A percentile compares a stretch with the other conserved stretches of the same genome.
These are phyloP conservation scores for Cicer yamashitae DNA, from an alignment of 306 rosid genomes.

Conservation along the genomic window DNA sequence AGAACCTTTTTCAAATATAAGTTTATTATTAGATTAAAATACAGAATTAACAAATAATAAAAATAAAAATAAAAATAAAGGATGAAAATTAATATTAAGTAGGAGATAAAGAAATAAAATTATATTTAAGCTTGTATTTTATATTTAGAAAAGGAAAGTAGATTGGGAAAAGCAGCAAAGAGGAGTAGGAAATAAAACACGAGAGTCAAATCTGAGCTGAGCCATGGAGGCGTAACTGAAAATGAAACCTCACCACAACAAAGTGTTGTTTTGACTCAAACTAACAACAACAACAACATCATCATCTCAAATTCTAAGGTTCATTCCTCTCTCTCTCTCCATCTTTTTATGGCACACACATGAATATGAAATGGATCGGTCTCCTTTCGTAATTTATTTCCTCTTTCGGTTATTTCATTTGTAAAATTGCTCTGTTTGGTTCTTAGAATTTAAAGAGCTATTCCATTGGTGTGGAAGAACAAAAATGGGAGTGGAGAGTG, in stretches of 20 bases:
- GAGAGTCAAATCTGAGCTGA: slow-evolving; percentile 6
- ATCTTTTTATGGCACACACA: neutral
- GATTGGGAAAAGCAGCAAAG: neutral
- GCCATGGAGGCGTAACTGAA: neutral
- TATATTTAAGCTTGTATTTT: too few relatives aligned
- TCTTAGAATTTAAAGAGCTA: neutral
- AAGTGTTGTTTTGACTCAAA: neutral
- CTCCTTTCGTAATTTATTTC: slow-evolving; percentile 4
- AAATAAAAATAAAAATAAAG: too few relatives aligned
- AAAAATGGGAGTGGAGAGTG: slow-evolving; percentile 65
- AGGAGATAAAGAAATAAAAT: too few relatives aligned
- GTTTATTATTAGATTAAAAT: too few relatives aligned
- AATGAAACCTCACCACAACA: neutral
- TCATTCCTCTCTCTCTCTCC: neutral
- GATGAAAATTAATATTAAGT: too few relatives aligned
- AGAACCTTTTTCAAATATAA: too few relatives aligned
- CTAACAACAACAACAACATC: neutral
- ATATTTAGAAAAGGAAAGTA: too few relatives aligned
- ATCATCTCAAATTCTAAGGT: slow-evolving; percentile 5
- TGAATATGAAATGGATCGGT: slow-evolving; percentile 53
- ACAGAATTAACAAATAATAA: too few relatives aligned
- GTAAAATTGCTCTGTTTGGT: slow-evolving; percentile 27
- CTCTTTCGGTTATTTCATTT: slow-evolving; percentile 10
- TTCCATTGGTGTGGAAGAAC: neutral
- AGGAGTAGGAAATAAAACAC: neutral